Conservation (phyloP, 2,329 filamentous ascomycete species). For the Alternaria brassicae region DNA sequence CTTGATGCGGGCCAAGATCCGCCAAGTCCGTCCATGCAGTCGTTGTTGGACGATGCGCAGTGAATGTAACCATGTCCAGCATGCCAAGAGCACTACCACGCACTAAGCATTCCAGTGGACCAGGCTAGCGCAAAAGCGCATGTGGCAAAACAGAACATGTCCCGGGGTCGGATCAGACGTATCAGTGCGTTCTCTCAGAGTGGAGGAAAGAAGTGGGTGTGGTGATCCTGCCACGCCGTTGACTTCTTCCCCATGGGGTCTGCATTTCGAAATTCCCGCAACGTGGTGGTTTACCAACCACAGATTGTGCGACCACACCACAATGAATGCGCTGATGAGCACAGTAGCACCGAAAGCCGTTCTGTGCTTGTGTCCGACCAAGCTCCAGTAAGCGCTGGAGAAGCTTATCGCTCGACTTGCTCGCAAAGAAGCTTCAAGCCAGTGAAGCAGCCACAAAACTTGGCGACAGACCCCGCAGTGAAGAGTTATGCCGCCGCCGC, state of each 20-base stretch:
- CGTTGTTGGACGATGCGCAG: conserved; percentile 23
- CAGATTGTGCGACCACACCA: conserved; percentile 1
- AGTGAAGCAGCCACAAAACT: conserved; percentile 33
- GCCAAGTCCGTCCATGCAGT: conserved; percentile 40
- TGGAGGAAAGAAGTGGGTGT: conserved; percentile 18
- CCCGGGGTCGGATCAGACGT: conserved; percentile 24
- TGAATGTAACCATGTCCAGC: conserved; percentile 33
- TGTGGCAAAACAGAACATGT: conserved; percentile 26
- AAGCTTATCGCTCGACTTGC: conserved; percentile 31
- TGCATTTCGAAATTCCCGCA: conserved; percentile 8
- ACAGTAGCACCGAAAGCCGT: conserved; percentile 5
- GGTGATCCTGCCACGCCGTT: conserved; percentile 26
- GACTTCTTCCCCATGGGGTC: conserved; percentile 36
- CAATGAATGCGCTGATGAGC: not conserved
- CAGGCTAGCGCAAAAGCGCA: conserved; percentile 20
- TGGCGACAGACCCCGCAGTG: conserved; percentile 35
- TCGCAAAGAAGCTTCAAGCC: conserved; percentile 34
- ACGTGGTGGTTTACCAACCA: conserved; percentile 5
- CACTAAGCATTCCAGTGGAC: conserved; percentile 34
- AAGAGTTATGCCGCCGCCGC: conserved; percentile 23
- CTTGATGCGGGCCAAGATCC: conserved; percentile 40
- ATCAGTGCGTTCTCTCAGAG: conserved; percentile 18
- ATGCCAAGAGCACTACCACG: conserved; percentile 36
- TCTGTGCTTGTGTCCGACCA: conserved; percentile 16
- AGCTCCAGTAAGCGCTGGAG: conserved; percentile 31